phyloP scores from a whole-genome alignment of 2,329 filamentous ascomycete species.

The Sclerotiophoma versabilis region DNA sequence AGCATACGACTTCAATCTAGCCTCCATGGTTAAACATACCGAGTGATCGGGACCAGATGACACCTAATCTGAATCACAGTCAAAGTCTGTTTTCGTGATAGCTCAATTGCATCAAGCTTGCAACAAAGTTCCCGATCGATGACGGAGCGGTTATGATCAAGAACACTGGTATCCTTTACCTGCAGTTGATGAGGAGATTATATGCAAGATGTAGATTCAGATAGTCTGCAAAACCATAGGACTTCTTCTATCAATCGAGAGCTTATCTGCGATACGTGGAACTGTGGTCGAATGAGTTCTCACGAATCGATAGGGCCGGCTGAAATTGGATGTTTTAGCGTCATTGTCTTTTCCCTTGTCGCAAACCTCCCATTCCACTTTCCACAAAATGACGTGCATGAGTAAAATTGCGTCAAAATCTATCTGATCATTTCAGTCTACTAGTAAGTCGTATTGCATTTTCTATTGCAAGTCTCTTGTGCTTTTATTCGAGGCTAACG shows the following conservation, averaged over 20 bases:
- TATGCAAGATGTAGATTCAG: background rate
- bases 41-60: background rate
- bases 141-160: background rate
- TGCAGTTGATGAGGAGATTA: background rate
- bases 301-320: conserved; percentile 42
- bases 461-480: conserved; percentile 19
- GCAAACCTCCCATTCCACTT: conserved; percentile 40
- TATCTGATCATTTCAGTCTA: conserved; percentile 19
- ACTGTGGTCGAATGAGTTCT: conserved; percentile 32
- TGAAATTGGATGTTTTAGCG: conserved; percentile 48
- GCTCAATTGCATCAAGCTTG: background rate
- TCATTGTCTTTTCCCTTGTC: conserved; percentile 36
- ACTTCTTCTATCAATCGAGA: background rate
- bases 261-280: conserved; percentile 17
- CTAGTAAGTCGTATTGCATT: conserved; percentile 24
- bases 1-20: no score
- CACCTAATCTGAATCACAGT: background rate
- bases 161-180: background rate
- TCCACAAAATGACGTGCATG: conserved; percentile 33
- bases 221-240: background rate
- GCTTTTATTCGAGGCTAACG: conserved; percentile 34
- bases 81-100: background rate
- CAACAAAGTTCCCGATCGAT: background rate
- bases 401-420: conserved; percentile 16
- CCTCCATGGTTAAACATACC: no score